Conservation (phyloP, 2,329 filamentous ascomycete genomes). For the Fusarium sp. region DNA sequence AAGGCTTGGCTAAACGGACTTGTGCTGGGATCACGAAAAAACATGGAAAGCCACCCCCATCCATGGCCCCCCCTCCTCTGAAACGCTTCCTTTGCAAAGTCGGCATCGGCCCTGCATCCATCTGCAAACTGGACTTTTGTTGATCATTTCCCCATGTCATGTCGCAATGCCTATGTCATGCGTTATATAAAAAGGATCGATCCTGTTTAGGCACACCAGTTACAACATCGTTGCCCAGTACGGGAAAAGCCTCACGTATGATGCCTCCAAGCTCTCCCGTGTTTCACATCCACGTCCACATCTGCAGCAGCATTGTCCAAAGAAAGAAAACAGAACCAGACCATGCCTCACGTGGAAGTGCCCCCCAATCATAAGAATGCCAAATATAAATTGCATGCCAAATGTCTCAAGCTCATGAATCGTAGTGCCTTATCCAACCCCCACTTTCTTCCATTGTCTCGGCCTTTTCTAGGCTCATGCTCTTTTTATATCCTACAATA, state of each 20-base stretch:
- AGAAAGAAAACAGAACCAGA: neutral
- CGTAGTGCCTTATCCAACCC: slow-evolving; percentile 16
- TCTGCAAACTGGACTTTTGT: neutral
- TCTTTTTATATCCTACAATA: neutral
- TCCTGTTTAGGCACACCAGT: neutral
- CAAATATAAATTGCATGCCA: neutral
- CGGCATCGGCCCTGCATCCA: slow-evolving; percentile 14
- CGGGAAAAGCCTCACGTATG: neutral
- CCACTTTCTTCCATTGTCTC: neutral
- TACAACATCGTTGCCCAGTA: neutral
- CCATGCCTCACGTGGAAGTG: neutral
- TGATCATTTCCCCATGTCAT: neutral
- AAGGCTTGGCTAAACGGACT: slow-evolving; percentile 24
- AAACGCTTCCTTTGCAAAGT: slow-evolving; percentile 20
- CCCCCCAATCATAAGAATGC: neutral
- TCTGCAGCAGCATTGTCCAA: neutral
- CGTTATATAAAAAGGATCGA: neutral
- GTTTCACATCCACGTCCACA: neutral
- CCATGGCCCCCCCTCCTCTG: neutral
- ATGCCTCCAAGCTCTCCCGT: neutral
- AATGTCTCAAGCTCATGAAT: slow-evolving; percentile 27
- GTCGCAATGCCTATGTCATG: slow-evolving; percentile 17
- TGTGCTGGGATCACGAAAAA: neutral
- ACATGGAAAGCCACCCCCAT: neutral
- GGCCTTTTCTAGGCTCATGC: neutral